Evolutionary conservation across 176 grass and related monocot species (phyloP).

Genomic region (Zoysia japonica): DNA sequence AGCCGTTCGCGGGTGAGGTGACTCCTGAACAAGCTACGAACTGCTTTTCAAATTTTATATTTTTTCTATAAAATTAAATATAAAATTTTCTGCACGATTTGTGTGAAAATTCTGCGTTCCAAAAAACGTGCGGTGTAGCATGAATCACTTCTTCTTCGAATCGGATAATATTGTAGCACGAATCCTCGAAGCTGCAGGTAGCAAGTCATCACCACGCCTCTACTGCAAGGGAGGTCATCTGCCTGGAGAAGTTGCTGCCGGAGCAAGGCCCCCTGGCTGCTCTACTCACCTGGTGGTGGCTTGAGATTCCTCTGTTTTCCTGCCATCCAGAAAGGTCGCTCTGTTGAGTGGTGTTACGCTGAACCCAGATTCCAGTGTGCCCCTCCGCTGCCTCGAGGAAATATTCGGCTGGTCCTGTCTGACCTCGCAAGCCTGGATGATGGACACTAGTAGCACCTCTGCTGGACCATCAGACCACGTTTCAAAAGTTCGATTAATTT

Average conservation of each 20-base stretch:
- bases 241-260: not conserved
- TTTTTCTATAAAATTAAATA: too few relatives aligned
- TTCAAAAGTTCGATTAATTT: not conserved
- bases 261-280: not conserved
- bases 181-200: not conserved
- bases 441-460: not conserved
- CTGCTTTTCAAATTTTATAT: not conserved
- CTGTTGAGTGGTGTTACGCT: not conserved
- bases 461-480: conserved; percentile 6
- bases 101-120: too few relatives aligned
- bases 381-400: not conserved
- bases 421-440: not conserved
- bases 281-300: not conserved
- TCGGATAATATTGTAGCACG: too few relatives aligned
- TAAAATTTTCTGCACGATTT: too few relatives aligned
- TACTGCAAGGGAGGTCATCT: conserved; percentile 24
- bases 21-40: not conserved
- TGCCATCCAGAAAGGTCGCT: conserved; percentile 16
- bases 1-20: conserved; percentile 37
- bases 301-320: conserved; percentile 7
- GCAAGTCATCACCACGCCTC: conserved; percentile 13
- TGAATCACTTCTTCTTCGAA: too few relatives aligned
- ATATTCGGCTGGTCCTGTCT: not conserved
- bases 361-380: conserved; percentile 5
- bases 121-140: too few relatives aligned